Evolutionary conservation across 441 rosid genomes (phyloP).

Genomic region (Euphorbia celastroides): DNA sequence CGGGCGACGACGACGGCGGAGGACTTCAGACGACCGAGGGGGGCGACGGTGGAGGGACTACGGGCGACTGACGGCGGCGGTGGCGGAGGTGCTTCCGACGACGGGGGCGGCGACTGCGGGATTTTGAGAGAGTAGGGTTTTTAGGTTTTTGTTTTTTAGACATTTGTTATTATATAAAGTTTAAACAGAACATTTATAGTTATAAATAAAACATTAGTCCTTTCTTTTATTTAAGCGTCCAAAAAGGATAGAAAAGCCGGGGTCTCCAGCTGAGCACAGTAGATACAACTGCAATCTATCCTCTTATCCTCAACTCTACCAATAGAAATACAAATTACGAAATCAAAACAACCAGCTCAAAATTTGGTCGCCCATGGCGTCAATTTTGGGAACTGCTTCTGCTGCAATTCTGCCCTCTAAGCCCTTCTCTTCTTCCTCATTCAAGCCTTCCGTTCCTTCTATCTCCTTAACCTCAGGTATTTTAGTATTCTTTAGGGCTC

Average conservation of each 20-base stretch:
- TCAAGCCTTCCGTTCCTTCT: constrained; percentile 37
- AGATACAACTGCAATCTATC: constrained; percentile 33
- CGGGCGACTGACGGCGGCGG: too few relatives aligned
- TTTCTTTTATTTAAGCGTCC: background rate
- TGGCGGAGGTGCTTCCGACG: too few relatives aligned
- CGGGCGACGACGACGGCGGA: too few relatives aligned
- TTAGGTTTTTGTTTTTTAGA: too few relatives aligned
- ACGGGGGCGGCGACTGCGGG: too few relatives aligned
- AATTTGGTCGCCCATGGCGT: constrained; percentile 44
- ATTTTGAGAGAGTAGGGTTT: too few relatives aligned
- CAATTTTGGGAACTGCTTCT: constrained; percentile 53
- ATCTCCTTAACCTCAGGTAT: constrained; percentile 46
- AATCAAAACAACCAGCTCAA: constrained; percentile 7
- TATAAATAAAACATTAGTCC: too few relatives aligned
- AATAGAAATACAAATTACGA: constrained; percentile 19
- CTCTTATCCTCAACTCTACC: constrained; percentile 50
- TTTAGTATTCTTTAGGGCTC: background rate
- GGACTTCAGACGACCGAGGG: too few relatives aligned
- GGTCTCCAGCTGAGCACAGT: background rate
- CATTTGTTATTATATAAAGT: too few relatives aligned
- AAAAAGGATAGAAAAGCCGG: background rate
- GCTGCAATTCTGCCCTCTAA: constrained; percentile 51
- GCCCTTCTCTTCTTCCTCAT: constrained; percentile 36
- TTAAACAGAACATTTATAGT: too few relatives aligned
- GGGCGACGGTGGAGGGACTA: too few relatives aligned